phyloP scores from a whole-genome alignment of 2,329 filamentous ascomycete species.

The Paramyrothecium roridum region DNA sequence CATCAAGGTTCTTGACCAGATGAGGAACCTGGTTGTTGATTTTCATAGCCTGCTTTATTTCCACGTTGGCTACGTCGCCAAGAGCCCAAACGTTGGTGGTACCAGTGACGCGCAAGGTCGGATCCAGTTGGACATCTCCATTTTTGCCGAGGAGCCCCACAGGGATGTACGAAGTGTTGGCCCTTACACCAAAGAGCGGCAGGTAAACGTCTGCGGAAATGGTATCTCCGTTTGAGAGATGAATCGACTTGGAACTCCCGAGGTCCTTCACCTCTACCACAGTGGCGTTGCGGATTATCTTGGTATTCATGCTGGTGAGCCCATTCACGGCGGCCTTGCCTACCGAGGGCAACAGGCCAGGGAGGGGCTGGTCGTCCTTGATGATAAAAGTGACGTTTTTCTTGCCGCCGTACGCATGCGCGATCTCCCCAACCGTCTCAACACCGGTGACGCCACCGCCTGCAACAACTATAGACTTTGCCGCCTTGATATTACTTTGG shows the following conservation, averaged over 20 bases:
- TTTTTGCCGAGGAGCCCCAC: slow-evolving; percentile 37
- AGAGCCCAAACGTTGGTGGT: slow-evolving; percentile 48
- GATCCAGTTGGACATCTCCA: slow-evolving; percentile 47
- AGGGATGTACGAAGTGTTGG: slow-evolving; percentile 54
- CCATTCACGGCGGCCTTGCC: too few relatives aligned
- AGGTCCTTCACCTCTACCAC: too few relatives aligned
- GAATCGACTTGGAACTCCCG: slow-evolving; percentile 38
- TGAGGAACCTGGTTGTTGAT: too few relatives aligned
- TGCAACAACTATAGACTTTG: slow-evolving; percentile 46
- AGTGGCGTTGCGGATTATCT: too few relatives aligned
- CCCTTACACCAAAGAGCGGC: slow-evolving; percentile 45
- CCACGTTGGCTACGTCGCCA: slow-evolving; percentile 37
- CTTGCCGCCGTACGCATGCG: slow-evolving; percentile 41
- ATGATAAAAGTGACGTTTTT: too few relatives aligned
- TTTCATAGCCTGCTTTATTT: too few relatives aligned
- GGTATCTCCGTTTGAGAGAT: slow-evolving; percentile 28
- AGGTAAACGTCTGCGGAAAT: slow-evolving; percentile 42
- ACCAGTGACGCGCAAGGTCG: slow-evolving; percentile 43
- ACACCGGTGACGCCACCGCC: slow-evolving; percentile 51
- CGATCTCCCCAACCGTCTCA: slow-evolving; percentile 51
- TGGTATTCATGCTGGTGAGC: too few relatives aligned
- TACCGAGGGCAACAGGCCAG: too few relatives aligned
- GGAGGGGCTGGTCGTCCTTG: too few relatives aligned
- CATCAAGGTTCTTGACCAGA: too few relatives aligned
- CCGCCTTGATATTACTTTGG: slow-evolving; percentile 33